Percentiles rank a stretch among this genome's conserved stretches.
These are phyloP conservation scores for Paraconiothyrium brasiliense DNA, from an alignment of 2,329 filamentous ascomycete species.

Conservation along the genomic window DNA sequence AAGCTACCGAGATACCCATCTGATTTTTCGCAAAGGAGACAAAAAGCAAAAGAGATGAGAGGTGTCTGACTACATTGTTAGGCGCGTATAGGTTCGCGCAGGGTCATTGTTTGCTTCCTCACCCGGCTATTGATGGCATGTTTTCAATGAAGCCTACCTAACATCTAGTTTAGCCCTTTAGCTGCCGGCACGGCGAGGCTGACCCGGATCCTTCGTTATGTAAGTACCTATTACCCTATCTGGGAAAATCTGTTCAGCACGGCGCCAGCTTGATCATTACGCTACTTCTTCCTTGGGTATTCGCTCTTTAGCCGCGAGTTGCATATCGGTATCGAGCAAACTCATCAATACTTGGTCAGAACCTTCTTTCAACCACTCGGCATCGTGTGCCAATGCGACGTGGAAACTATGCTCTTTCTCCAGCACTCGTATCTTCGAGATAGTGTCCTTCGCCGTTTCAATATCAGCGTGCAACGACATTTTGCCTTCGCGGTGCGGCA, in stretches of 20 bases:
- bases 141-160: no score
- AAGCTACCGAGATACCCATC: neutral
- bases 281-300: constrained; percentile 36
- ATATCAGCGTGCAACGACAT: constrained; percentile 42
- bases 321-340: constrained; percentile 39
- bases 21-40: neutral
- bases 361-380: constrained; percentile 38
- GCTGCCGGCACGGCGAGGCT: no score
- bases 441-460: constrained; percentile 36
- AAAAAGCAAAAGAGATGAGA: neutral
- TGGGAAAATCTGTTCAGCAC: no score
- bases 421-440: constrained; percentile 34
- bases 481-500: constrained; percentile 28
- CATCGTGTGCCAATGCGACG: constrained; percentile 44
- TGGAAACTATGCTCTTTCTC: constrained; percentile 37
- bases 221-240: no score
- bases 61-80: no score
- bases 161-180: no score
- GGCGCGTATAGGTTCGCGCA: neutral
- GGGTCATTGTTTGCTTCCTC: neutral
- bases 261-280: neutral
- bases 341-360: constrained; percentile 40
- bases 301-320: constrained; percentile 29
- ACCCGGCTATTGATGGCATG: no score
- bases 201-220: no score